Conservation (phyloP, 2,329 filamentous ascomycete species). For the Colletotrichum eremochloae region DNA sequence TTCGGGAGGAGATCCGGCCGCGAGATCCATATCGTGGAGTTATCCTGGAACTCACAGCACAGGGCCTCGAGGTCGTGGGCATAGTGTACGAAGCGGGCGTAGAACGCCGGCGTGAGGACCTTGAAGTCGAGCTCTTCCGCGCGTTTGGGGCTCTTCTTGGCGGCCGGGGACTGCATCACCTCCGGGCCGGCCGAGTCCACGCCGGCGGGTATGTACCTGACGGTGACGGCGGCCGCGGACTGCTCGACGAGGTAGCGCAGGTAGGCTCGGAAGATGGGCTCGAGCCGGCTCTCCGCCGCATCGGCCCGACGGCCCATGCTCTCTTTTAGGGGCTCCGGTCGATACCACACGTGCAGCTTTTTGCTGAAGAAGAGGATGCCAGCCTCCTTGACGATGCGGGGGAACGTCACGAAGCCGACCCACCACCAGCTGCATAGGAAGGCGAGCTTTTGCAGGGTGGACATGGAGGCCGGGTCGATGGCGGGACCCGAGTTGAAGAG, state of each 20-base stretch:
- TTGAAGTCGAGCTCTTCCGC: conserved; percentile 65
- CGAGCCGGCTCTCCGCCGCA: conserved; percentile 60
- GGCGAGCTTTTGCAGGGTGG: conserved; percentile 53
- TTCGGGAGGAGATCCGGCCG: conserved; percentile 64
- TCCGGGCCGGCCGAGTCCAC: conserved; percentile 49
- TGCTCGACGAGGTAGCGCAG: conserved; percentile 63
- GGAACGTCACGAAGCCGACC: conserved; percentile 76
- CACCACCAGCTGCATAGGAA: conserved; percentile 74
- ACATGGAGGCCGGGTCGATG: conserved; percentile 64
- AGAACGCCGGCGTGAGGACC: conserved; percentile 75
- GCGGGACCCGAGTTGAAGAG: conserved; percentile 67
- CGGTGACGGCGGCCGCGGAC: conserved; percentile 57
- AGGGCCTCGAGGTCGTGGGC: conserved; percentile 72
- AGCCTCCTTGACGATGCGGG: conserved; percentile 74
- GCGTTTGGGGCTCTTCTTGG: conserved; percentile 38
- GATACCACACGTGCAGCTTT: conserved; percentile 73
- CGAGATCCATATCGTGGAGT: conserved; percentile 69
- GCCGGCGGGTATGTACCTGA: conserved; percentile 69
- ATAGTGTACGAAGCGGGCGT: conserved; percentile 75
- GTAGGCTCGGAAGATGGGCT: conserved; percentile 62
- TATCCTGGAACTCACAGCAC: conserved; percentile 71
- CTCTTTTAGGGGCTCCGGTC: conserved; percentile 71
- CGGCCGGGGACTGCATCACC: conserved; percentile 53
- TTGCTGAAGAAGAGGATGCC: conserved; percentile 67
- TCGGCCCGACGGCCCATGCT: conserved; percentile 69